Evolutionary conservation across 208 protist genomes (phyloP).

Genomic region (Acanthamoeba quina): DNA sequence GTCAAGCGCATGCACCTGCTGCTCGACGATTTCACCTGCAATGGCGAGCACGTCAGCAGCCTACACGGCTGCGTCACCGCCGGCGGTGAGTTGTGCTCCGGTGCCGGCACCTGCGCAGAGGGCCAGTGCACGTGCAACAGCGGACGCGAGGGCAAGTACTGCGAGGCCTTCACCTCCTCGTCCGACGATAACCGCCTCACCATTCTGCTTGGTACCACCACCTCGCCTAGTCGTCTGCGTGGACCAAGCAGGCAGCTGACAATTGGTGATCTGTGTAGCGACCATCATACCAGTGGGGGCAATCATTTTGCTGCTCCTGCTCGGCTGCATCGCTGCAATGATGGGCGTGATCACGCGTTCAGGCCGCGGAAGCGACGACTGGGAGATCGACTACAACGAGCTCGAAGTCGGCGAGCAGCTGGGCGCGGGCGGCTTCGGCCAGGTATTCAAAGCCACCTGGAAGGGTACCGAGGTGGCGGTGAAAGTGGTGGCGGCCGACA

Average conservation of each 20-base stretch:
- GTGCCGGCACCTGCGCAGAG: neutral
- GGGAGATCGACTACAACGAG: slow-evolving; percentile 47
- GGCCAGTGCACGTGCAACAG: neutral
- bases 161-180: neutral
- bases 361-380: neutral
- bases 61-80: too few species aligned
- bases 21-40: neutral
- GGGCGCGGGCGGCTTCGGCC: neutral
- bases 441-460: neutral
- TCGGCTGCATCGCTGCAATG: neutral
- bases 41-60: neutral
- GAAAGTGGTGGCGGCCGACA: too few species aligned
- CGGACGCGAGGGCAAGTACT: neutral
- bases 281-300: neutral
- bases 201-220: neutral
- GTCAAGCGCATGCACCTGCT: neutral
- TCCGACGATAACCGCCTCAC: neutral
- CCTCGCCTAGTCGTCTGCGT: neutral
- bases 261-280: neutral
- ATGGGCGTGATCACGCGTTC: neutral
- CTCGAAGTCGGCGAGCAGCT: slow-evolving; percentile 32
- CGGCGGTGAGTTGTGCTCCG: neutral
- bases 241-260: too few species aligned
- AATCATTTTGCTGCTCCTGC: neutral
- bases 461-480: too few species aligned